Conservation (phyloP, 2,329 filamentous ascomycete genomes). For the Colletotrichum costaricense region DNA sequence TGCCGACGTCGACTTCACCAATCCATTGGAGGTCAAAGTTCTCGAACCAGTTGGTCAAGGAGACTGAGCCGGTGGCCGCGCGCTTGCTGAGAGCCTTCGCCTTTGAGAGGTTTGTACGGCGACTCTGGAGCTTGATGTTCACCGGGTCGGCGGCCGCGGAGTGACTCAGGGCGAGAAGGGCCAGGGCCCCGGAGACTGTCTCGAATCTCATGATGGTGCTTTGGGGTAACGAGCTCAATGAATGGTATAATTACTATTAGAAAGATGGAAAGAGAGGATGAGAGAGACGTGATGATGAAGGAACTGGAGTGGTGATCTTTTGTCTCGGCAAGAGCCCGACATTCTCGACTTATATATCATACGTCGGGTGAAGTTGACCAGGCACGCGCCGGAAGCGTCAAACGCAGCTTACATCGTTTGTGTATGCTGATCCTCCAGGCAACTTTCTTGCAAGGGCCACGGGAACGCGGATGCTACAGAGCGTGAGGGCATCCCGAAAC, state of each 20-base stretch:
- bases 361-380: background rate
- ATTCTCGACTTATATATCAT: background rate
- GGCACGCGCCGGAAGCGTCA: background rate
- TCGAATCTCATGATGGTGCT: background rate
- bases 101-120: background rate
- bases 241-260: background rate
- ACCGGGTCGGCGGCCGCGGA: background rate
- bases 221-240: background rate
- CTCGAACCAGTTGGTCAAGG: conserved; percentile 10
- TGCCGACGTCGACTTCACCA: background rate
- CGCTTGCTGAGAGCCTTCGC: background rate
- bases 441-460: background rate
- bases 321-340: background rate
- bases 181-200: background rate
- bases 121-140: background rate
- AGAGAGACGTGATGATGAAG: background rate
- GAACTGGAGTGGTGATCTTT: background rate
- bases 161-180: background rate
- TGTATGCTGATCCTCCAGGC: background rate
- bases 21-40: conserved; percentile 18
- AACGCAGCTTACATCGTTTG: background rate
- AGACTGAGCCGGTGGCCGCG: background rate
- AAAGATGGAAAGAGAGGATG: background rate
- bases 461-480: background rate
- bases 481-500: background rate